Evolutionary conservation across 305 asterid genomes (phyloP), one percentile per base, ranked within the genome.

Genomic region (Rubia balearica): DNA sequence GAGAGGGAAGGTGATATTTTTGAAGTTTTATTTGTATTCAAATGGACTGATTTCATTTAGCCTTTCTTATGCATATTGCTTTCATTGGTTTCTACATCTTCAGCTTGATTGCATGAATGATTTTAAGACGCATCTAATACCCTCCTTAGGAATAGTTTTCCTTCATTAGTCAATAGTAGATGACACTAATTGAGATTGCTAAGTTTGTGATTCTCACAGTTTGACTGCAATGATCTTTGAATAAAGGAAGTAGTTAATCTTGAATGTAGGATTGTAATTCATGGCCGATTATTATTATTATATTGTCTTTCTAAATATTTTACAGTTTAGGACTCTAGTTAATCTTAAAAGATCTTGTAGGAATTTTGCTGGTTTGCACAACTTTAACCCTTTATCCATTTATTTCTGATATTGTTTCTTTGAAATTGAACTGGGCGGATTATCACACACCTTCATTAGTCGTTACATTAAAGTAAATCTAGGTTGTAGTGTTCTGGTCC

Each of bases 1-100:
- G 86, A 86, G 97, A 72, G 97, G 89, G 77, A 92, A 88, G 98
- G 98, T 90, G 78, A 85, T 51, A n/a, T 24, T n/a, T 71, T 64
- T 68, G 7, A 21, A 22, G 27, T 14, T 22, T 45, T 0, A 21
- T 16, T 9, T 19, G 36, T 61, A 1, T 42, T 49, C 40, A n/a
- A 43, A 10, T 30, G 41, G 38, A 19, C 7, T 43, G n/a, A 4
- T 59, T 22, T 33, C 61, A 30, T 36, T 62, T 41, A 48, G 5
- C 24, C 27, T 45, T 2, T 5, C 30, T 5, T 4, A 48, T 2
- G 3, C 6, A 68, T 40, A 38, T 59, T 61, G 63, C 27, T 46
- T 61, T 46, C 16, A 38, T 14, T 55, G 33, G 10, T 27, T 13
- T 38, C 42, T 30, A 49, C 13, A 12, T 19, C 57, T 4, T 68